Conservation (phyloP, 768 basidiomycete species). For the Fomitopsis serialis region DNA sequence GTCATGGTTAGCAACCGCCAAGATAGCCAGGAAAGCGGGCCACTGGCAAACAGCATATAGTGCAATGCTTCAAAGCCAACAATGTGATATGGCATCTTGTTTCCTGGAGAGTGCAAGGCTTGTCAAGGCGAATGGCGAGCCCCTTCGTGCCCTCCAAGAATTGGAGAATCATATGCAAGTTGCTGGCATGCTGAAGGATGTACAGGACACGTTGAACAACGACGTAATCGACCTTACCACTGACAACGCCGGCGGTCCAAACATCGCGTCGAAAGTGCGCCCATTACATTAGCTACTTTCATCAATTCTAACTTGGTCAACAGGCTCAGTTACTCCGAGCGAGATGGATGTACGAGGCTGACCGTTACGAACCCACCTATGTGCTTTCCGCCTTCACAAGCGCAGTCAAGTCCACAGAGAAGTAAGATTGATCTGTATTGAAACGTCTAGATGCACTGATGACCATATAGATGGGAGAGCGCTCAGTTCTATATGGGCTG, state of each 20-base stretch:
- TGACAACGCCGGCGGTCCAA: constrained; percentile 4
- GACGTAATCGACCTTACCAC: constrained; percentile 6
- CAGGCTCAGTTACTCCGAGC: constrained; percentile 79
- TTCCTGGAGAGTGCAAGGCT: constrained; percentile 92
- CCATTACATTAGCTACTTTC: not conserved
- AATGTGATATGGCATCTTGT: constrained; percentile 62
- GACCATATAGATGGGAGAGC: constrained; percentile 67
- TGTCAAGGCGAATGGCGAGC: constrained; percentile 70
- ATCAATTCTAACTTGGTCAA: not conserved
- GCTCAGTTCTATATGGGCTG: constrained; percentile 82
- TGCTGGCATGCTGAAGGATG: constrained; percentile 3
- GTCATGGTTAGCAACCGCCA: constrained; percentile 91
- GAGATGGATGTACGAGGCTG: constrained; percentile 90
- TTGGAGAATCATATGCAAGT: constrained; percentile 68
- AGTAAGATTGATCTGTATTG: constrained; percentile 29
- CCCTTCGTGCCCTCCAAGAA: constrained; percentile 81
- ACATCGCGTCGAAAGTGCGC: constrained; percentile 11
- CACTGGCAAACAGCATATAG: constrained; percentile 97
- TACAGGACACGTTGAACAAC: not conserved
- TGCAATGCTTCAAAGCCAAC: constrained; percentile 85
- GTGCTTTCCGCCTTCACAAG: constrained; percentile 56
- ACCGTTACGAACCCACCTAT: constrained; percentile 62
- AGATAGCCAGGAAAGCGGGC: constrained; percentile 91
- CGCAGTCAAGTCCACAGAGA: constrained; percentile 44
- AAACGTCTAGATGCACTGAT: not conserved